Evolutionary conservation across 768 basidiomycete genomes (phyloP).

Genomic region (Mycena albidolilacea): DNA sequence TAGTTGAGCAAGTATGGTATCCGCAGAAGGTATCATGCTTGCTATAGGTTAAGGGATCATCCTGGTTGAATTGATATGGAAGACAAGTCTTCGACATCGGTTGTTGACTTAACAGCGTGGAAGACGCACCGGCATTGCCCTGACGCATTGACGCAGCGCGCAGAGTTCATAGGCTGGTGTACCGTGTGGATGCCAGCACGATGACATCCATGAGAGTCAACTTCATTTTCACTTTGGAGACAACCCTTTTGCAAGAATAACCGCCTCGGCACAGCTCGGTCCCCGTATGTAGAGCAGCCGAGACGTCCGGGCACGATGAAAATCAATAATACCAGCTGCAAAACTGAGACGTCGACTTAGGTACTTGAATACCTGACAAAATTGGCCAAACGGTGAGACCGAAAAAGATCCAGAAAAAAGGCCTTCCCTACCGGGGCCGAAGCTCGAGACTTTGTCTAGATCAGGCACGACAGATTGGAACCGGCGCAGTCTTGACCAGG

Average conservation of each 20-base stretch:
- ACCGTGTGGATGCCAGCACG: not conserved
- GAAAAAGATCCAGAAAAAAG: slow-evolving; percentile 5
- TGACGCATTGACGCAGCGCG: slow-evolving; percentile 10
- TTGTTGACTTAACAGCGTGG: slow-evolving; percentile 9
- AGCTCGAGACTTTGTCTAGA: slow-evolving; percentile 1
- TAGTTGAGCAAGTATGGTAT: not conserved
- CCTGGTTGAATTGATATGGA: not conserved
- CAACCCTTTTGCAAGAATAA: not conserved
- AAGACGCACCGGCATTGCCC: slow-evolving; percentile 1
- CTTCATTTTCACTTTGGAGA: not conserved
- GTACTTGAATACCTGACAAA: slow-evolving; percentile 8
- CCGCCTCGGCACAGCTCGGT: not conserved
- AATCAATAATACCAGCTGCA: slow-evolving; percentile 10
- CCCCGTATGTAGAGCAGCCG: slow-evolving; percentile 4
- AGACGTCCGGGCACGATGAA: slow-evolving; percentile 10
- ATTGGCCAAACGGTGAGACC: not conserved
- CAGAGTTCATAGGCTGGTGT: slow-evolving; percentile 4
- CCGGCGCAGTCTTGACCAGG: not conserved
- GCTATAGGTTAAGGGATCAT: not conserved
- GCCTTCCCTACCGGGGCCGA: not conserved
- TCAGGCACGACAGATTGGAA: slow-evolving; percentile 7
- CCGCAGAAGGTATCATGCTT: not conserved
- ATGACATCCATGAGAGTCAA: slow-evolving; percentile 8
- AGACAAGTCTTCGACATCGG: slow-evolving; percentile 17
- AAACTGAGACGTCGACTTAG: slow-evolving; percentile 4